Evolutionary conservation across 177 flowering plant species (phyloP), one percentile per base, ranked within the genome.

Genomic region (Vitis hybrid): DNA sequence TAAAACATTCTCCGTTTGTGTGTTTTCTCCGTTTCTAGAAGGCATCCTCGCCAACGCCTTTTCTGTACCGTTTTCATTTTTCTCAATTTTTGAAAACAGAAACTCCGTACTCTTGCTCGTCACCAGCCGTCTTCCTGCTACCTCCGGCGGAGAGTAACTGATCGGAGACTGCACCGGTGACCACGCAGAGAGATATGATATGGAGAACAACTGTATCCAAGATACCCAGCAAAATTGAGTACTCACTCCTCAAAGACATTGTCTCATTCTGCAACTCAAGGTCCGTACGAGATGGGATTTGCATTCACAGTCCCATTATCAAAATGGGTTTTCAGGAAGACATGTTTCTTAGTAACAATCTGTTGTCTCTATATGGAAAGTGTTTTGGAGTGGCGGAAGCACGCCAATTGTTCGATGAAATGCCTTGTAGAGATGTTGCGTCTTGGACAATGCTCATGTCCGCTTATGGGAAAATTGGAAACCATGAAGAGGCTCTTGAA

Each of bases 361-460:
- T 88, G 49, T 12, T 88, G 34, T 68, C 85, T 13, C 61, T 86
- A 1, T 88, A 86, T 14, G 67, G 72, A 0, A 88, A 84, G 75
- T 83, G 87, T 62, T 69, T 18, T 49, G 85, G 83, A 30, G 64
- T 72, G 1, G 77, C 68, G 9, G 60, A 62, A 8, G 91, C 87
- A 51, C 84, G 84, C 74, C 61, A 80, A 1, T 32, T 87, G 57
- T 87, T 89, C 56, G 91, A 85, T 51, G 88, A 74, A 79, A 86
- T 87, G 88, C 80, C 79, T 32, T 4, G 75, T 11, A 85, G 68
- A 65, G 87, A 87, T 74, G 88, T 87, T 4, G 88, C 86, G 49
- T 83, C 90, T 0, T 86, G 90, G 90, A 84, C 89, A 3, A 78
- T 78, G 48, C 60, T 84, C 9, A 62, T 88, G 15, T 81, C 86